phyloP scores from a whole-genome alignment of 306 rosid genomes.

The Corylus americana region DNA sequence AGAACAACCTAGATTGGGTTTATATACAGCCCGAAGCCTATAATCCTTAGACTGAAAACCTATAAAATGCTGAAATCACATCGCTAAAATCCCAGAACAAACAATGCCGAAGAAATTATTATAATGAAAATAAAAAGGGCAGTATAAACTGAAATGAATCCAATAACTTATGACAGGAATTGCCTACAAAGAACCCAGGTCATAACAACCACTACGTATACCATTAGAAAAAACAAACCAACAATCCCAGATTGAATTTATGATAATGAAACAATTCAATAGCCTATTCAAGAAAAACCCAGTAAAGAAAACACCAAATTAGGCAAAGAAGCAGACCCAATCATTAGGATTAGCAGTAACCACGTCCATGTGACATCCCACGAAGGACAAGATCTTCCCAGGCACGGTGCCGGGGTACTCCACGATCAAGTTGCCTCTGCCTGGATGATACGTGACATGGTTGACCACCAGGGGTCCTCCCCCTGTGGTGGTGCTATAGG shows the following conservation, averaged over 20 bases:
- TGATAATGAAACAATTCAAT: not conserved
- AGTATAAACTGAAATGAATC: not conserved
- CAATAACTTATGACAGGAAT: not conserved
- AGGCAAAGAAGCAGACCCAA: constrained; percentile 55
- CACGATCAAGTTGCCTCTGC: constrained; percentile 78
- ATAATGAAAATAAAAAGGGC: not conserved
- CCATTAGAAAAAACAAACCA: not conserved
- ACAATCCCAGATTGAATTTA: not conserved
- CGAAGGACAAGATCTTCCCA: constrained; percentile 70
- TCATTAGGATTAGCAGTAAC: constrained; percentile 87
- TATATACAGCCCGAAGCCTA: not conserved
- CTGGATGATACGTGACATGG: constrained; percentile 65
- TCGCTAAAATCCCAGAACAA: not conserved
- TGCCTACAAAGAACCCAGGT: not conserved
- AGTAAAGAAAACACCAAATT: not conserved
- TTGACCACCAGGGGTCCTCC: constrained; percentile 75
- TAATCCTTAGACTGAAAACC: not conserved
- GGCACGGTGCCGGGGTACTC: constrained; percentile 85
- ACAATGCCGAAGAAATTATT: not conserved
- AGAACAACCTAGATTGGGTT: not conserved
- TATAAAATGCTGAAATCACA: not conserved
- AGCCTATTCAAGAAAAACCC: not conserved
- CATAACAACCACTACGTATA: not conserved
- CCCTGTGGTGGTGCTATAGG: constrained; percentile 69
- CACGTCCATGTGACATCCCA: constrained; percentile 95